Evolutionary conservation across 306 rosid genomes (phyloP), one percentile per base, ranked within the genome.

Genomic region (Begonia masoniana): DNA sequence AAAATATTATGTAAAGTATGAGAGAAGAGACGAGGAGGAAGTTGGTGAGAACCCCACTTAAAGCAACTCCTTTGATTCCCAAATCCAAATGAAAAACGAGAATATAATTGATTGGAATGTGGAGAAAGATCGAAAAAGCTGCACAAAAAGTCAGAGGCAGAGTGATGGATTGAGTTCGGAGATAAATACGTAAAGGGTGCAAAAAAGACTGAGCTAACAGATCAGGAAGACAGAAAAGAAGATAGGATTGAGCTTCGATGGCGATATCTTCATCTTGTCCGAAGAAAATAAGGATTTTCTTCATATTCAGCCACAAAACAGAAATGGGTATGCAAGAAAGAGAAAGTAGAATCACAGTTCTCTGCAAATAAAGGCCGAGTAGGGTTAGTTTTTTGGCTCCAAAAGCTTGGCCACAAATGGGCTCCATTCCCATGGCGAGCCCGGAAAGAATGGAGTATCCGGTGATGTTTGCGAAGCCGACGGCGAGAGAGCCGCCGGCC

Each of bases 401-500:
- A 53, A 78, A 89, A 23, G 97, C 94, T 66, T 89, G 97, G 5
- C 82, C 82, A 36, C 94, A 89, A 64, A 89, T 76, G 5, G 97
- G 94, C 41, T 85, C 96, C 94, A 91, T 91, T n/a, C 96, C 96
- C 14, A 83, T 68, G 10, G 96, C 94, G 0, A 91, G 82, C 10
- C 97, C 97, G 1, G 96, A 81, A 47, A 91, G 85, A 15, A 91
- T 76, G 1, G 96, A 91, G 66, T 91, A 91, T 12, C 97, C 97
- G 11, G 94, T 83, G 75, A 91, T 91, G 85, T 83, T 85, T 9
- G 94, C 94, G 9, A 91, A 91, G 13, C 85, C 94, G 13, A 83
- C 41, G 1, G 94, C 97, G 0, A 85, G 76, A 3, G 97, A 82
- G 1, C 97, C 97, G 12, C 92, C 97, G 2, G 97, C 97, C 13